Evolutionary conservation across 306 rosid genomes (phyloP).

Genomic region (Rubus idaeus): DNA sequence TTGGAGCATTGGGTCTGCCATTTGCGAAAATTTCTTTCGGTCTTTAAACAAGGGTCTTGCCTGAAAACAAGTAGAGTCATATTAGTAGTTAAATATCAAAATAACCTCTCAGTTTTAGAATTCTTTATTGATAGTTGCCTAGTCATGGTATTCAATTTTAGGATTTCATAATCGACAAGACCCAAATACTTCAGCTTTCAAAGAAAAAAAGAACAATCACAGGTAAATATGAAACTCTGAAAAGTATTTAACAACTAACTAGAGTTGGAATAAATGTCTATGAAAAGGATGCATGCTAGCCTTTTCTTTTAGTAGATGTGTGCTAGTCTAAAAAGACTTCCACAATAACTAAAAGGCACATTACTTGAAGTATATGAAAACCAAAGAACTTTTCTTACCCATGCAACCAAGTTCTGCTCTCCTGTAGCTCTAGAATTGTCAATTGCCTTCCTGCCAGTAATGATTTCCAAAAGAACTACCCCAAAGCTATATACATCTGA

Average conservation of each 20-base stretch:
- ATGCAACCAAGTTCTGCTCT: constrained; percentile 92
- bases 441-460: constrained; percentile 89
- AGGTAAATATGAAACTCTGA: no score
- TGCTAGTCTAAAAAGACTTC: neutral
- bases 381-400: constrained; percentile 53
- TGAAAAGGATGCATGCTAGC: no score
- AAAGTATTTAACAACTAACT: no score
- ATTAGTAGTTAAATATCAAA: neutral
- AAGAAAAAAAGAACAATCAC: neutral
- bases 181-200: neutral
- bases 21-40: constrained; percentile 56
- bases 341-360: neutral
- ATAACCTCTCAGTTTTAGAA: neutral
- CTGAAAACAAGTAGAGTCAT: constrained; percentile 36
- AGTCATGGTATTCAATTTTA: no score
- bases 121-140: no score
- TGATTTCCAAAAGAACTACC: constrained; percentile 87
- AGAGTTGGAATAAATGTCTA: no score
- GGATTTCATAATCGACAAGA: neutral
- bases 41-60: constrained; percentile 82
- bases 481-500: constrained; percentile 99
- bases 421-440: constrained; percentile 72
- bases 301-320: neutral
- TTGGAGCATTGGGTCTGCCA: constrained; percentile 81
- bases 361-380: neutral